These are phyloP conservation scores for Acacia crassicarpa DNA, from an alignment of 306 rosid species.

Conservation along the genomic window DNA sequence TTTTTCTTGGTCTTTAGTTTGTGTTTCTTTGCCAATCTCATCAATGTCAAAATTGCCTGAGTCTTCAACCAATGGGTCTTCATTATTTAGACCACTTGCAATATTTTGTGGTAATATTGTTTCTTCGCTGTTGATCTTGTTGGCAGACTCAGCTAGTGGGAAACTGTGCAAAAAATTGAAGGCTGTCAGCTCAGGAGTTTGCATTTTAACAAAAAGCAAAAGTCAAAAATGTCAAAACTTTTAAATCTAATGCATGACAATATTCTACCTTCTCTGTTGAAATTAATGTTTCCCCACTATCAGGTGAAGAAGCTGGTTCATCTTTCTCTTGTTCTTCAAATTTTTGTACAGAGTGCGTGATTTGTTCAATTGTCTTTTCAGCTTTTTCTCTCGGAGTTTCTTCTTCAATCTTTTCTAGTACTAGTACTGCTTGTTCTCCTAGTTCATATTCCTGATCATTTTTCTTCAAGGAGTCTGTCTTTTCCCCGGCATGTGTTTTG, in stretches of 20 bases:
- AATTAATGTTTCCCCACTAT: not conserved
- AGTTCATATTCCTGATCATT: slow-evolving; percentile 32
- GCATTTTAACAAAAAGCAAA: slow-evolving; percentile 4
- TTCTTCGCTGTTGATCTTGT: slow-evolving; percentile 28
- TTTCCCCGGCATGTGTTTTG: slow-evolving; percentile 1
- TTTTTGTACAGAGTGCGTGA: not conserved
- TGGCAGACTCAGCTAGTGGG: slow-evolving; percentile 15
- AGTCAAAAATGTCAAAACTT: not conserved
- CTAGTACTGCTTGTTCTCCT: not conserved
- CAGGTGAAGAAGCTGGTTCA: slow-evolving; percentile 14
- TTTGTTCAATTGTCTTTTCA: not conserved
- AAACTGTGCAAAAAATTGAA: slow-evolving; percentile 32
- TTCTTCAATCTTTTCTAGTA: slow-evolving; percentile 17
- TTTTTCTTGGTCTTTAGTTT: slow-evolving; percentile 20
- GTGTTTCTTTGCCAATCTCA: slow-evolving; percentile 15
- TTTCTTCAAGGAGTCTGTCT: slow-evolving; percentile 18
- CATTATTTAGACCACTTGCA: slow-evolving; percentile 11
- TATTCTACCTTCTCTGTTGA: slow-evolving; percentile 31
- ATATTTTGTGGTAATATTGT: not conserved
- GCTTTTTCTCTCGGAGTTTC: slow-evolving; percentile 15
- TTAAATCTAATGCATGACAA: not conserved
- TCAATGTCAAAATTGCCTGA: slow-evolving; percentile 8
- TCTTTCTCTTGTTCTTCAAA: slow-evolving; percentile 9
- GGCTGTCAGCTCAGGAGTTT: not conserved
- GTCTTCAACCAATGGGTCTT: slow-evolving; percentile 31